Conservation (phyloP, 495 filamentous ascomycete genomes). For the Paragyromitra xinjiangensis region DNA sequence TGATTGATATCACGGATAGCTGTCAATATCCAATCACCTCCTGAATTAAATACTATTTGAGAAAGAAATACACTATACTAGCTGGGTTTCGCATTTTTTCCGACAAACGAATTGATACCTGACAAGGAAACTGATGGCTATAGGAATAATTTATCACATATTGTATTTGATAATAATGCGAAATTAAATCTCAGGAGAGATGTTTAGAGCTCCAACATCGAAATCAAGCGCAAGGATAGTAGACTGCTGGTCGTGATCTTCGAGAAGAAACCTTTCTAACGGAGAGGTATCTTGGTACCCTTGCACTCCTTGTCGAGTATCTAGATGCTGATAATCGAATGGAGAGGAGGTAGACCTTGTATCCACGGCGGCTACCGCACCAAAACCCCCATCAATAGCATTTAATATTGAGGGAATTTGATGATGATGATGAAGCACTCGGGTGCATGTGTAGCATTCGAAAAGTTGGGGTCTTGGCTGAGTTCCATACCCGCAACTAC, state of each 20-base stretch:
- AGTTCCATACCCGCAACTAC: neutral
- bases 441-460: conserved; percentile 25
- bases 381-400: neutral
- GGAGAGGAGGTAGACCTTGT: neutral
- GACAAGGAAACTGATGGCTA: neutral
- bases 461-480: neutral
- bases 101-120: neutral
- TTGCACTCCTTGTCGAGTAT: neutral
- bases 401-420: conserved; percentile 1
- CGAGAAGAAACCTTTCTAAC: conserved; percentile 17
- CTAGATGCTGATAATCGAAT: neutral
- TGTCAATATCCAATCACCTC: too few species aligned
- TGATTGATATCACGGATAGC: too few species aligned
- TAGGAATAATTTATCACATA: neutral
- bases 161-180: neutral
- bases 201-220: conserved; percentile 13
- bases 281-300: neutral
- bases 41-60: too few species aligned
- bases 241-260: conserved; percentile 25
- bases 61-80: too few species aligned
- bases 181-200: conserved; percentile 9
- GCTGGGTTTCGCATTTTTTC: too few species aligned
- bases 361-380: neutral
- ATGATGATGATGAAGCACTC: conserved; percentile 23
- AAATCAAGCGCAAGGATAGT: conserved; percentile 5